Conservation (phyloP, 1,284 basidiomycete species). For the Thecaphora frezii region DNA sequence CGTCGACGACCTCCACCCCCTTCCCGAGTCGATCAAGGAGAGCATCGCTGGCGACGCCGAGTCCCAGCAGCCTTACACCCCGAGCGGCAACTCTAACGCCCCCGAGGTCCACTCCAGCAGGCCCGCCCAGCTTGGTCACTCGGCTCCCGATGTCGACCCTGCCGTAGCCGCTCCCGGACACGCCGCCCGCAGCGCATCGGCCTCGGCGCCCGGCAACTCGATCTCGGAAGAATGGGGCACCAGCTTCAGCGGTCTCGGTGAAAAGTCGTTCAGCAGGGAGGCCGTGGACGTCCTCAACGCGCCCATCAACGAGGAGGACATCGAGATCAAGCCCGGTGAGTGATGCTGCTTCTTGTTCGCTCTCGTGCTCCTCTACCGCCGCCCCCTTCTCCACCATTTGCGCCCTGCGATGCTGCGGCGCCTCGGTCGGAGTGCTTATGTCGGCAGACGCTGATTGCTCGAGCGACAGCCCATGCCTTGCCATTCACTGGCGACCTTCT, state of each 20-base stretch:
- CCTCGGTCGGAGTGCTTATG: no score
- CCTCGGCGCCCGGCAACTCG: slow-evolving; percentile 12
- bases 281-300: slow-evolving; percentile 73
- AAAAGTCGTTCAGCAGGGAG: slow-evolving; percentile 76
- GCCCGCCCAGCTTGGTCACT: slow-evolving; percentile 23
- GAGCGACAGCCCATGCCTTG: no score
- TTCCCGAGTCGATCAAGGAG: slow-evolving; percentile 31
- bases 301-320: slow-evolving; percentile 74
- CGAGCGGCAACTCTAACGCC: slow-evolving; percentile 36
- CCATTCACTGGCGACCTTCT: no score
- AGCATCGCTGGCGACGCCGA: slow-evolving; percentile 18
- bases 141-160: slow-evolving; percentile 18
- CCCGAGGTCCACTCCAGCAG: slow-evolving; percentile 40
- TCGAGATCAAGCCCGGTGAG: slow-evolving; percentile 84
- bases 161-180: slow-evolving; percentile 34
- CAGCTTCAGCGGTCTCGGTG: slow-evolving; percentile 79
- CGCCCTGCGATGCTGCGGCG: no score
- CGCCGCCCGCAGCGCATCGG: slow-evolving; percentile 8
- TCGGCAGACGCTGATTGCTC: no score
- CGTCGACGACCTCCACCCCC: slow-evolving; percentile 31
- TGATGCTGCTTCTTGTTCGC: background rate
- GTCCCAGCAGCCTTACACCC: slow-evolving; percentile 26
- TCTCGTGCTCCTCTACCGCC: no score
- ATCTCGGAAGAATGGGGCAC: slow-evolving; percentile 72
- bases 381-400: no score